Conservation (phyloP, 148 eudicot species). For the Fallopia convolvulus region DNA sequence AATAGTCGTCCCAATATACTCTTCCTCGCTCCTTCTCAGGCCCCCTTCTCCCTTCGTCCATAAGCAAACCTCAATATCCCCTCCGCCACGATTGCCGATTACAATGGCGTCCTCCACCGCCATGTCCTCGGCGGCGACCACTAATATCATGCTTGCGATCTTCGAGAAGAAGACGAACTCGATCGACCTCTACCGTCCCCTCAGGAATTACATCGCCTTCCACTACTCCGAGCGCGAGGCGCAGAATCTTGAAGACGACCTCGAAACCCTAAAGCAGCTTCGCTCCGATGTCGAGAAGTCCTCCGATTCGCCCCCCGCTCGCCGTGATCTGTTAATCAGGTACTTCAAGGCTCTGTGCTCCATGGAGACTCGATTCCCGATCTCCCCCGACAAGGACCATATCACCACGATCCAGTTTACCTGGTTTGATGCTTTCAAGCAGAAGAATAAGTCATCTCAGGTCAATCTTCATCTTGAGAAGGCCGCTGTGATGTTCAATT, state of each 20-base stretch:
- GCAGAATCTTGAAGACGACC: conserved; percentile 82
- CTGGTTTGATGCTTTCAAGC: conserved; percentile 88
- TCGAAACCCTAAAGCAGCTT: conserved; percentile 66
- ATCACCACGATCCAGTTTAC: conserved; percentile 58
- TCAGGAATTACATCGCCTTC: conserved; percentile 72
- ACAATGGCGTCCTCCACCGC: conserved; percentile 52
- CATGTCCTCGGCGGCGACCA: conserved; percentile 36
- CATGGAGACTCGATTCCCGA: conserved; percentile 82
- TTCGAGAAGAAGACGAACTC: conserved; percentile 68
- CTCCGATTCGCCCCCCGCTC: conserved; percentile 43
- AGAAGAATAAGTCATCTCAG: conserved; percentile 58
- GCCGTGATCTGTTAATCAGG: conserved; percentile 53
- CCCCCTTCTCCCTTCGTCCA: neutral
- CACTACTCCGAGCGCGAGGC: conserved; percentile 90
- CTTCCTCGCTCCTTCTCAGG: neutral
- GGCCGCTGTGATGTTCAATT: conserved; percentile 84
- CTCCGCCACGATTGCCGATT: neutral
- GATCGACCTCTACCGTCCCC: conserved; percentile 75
- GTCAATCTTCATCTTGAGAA: conserved; percentile 79
- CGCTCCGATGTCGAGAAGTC: conserved; percentile 56
- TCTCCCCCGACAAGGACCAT: conserved; percentile 75
- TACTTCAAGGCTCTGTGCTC: conserved; percentile 69
- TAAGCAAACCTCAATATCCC: neutral
- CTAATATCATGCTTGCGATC: conserved; percentile 72
- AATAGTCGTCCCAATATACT: neutral